Percentiles rank a stretch among this genome's conserved stretches.
phyloP scores from a whole-genome alignment of 1,284 basidiomycete species.

The Ceratobasidium sp. region DNA sequence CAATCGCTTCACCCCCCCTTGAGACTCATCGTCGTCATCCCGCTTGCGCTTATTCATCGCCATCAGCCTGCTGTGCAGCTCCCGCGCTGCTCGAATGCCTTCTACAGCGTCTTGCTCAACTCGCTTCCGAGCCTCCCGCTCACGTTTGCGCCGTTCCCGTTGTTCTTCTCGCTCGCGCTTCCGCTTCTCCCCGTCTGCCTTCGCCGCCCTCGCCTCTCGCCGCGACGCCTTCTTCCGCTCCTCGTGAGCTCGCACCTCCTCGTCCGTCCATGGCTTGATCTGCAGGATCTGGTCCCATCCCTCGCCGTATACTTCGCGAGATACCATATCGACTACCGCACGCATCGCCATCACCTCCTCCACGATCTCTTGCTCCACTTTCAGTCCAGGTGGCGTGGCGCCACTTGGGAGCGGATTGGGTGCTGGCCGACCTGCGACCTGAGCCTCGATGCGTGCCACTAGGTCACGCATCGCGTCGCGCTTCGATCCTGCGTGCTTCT shows the following conservation, averaged over 20 bases:
- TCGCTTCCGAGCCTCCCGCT: conserved; percentile 25
- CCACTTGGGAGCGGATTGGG: conserved; percentile 35
- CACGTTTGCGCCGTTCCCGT: conserved; percentile 38
- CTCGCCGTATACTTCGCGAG: conserved; percentile 46
- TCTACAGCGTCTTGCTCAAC: conserved; percentile 41
- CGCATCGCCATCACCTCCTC: conserved; percentile 46
- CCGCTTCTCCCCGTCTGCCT: conserved; percentile 30
- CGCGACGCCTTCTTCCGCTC: conserved; percentile 37
- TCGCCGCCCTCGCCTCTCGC: conserved; percentile 29
- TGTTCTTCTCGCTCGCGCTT: conserved; percentile 21
- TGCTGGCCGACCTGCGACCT: conserved; percentile 39
- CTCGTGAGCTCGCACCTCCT: conserved; percentile 43
- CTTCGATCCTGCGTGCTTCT: conserved; percentile 46
- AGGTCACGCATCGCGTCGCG: conserved; percentile 47
- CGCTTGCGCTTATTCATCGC: conserved; percentile 44
- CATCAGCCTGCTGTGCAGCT: conserved; percentile 27
- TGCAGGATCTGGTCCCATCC: conserved; percentile 40
- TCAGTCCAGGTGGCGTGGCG: conserved; percentile 27
- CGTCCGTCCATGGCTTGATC: conserved; percentile 43
- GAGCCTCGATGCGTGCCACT: conserved; percentile 45
- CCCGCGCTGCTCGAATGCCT: conserved; percentile 33
- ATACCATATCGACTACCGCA: conserved; percentile 46
- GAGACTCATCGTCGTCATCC: conserved; percentile 27
- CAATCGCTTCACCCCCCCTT: conserved; percentile 3
- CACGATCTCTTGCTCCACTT: conserved; percentile 31